Evolutionary conservation across 495 filamentous ascomycete species (phyloP), one percentile per base, ranked within the genome.

Genomic region (Tuber microsphaerosporum): DNA sequence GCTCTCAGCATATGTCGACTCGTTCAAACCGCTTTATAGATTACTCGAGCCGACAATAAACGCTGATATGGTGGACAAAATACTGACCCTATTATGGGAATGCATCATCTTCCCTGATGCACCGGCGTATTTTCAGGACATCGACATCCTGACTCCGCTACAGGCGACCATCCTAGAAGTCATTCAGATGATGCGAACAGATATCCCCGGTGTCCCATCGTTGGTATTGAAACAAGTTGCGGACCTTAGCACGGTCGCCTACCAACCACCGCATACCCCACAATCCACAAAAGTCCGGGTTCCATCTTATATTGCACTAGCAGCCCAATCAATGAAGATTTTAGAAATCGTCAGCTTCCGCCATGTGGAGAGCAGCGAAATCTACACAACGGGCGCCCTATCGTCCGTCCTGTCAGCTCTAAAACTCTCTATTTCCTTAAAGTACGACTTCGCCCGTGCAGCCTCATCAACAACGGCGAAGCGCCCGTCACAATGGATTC

Each of bases 241-340:
- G 9, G 87, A 91, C 48, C 88, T 97, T 68, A 88, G 89, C 31
- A 89, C 88, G 0, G 81, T 99, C 20, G 89, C 93, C 4, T 92
- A 91, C 81, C 56, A 14, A 8, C 56, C 56, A 17, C 80, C 37
- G 78, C 73, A 70, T 83, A 85, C 75, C 80, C 26, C 56, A 34
- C 84, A 26, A 81, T 72, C 74, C 31, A 72, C 74, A 2, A 82
- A 75, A 16, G 74, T n/a, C 8, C 73, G 85, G 73, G 71, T 82
- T 48, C 90, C 91, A 3, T 93, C 92, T 2, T 97, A 92, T 81
- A 89, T 99, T 71, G 93, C 95, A 26, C 88, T 98, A 80, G 94
- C 94, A 0, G 93, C 91, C 81, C 87, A 89, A 34, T 87, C 90
- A 69, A 95, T 96, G 85, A 85, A 87, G 22, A 86, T 94, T 46